These are phyloP conservation scores for Akanthomyces muscarius DNA, from an alignment of 2,329 filamentous ascomycete genomes.

Conservation along the genomic window DNA sequence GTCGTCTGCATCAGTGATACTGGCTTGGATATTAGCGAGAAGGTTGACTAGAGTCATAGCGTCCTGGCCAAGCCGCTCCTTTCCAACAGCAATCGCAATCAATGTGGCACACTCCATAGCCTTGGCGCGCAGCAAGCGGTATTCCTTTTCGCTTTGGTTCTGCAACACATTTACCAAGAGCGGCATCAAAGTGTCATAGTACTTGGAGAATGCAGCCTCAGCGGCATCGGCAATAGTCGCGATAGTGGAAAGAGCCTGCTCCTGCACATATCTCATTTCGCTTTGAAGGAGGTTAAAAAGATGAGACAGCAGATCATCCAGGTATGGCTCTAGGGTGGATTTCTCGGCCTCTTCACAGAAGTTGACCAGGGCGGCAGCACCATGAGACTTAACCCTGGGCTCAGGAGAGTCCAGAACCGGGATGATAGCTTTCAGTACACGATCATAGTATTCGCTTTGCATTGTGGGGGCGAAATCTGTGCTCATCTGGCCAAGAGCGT, in stretches of 20 bases:
- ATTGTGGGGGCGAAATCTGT: conserved; percentile 97
- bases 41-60: conserved; percentile 84
- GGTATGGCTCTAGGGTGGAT: conserved; percentile 82
- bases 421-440: conserved; percentile 85
- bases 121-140: conserved; percentile 85
- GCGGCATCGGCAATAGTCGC: conserved; percentile 98
- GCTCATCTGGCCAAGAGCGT: conserved; percentile 99
- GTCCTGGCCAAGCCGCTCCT: conserved; percentile 84
- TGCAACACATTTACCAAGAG: conserved; percentile 84
- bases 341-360: conserved; percentile 99
- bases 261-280: conserved; percentile 92
- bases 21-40: conserved; percentile 79
- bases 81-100: conserved; percentile 91
- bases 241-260: conserved; percentile 95
- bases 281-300: conserved; percentile 85
- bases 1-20: conserved; percentile 85
- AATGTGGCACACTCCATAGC: conserved; percentile 98
- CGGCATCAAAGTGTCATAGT: conserved; percentile 95
- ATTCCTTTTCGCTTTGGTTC: conserved; percentile 90
- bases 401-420: conserved; percentile 87
- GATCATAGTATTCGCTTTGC: conserved; percentile 91
- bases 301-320: conserved; percentile 80
- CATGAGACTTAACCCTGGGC: conserved; percentile 92
- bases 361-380: conserved; percentile 95
- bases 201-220: conserved; percentile 89